Conservation (phyloP, 2,329 filamentous ascomycete species). For the Didymella keratinophila region DNA sequence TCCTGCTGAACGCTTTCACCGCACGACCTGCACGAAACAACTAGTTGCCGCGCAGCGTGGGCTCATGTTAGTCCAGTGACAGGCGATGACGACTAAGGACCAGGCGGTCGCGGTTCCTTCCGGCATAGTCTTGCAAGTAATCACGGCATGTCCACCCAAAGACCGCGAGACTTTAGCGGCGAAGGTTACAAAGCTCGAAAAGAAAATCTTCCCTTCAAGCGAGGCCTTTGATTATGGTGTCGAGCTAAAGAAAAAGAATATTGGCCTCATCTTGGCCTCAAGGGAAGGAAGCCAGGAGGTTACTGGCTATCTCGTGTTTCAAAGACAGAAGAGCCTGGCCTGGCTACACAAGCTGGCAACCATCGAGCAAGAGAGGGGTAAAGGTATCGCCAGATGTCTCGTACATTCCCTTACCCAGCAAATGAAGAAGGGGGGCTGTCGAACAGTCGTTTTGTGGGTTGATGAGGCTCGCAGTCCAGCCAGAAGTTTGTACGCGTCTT, state of each 20-base stretch:
- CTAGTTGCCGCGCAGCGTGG: neutral
- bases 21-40: neutral
- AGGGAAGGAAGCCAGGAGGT: constrained; percentile 34
- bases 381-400: constrained; percentile 57
- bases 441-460: constrained; percentile 61
- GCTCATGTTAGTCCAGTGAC: neutral
- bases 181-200: constrained; percentile 52
- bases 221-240: constrained; percentile 59
- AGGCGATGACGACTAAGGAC: constrained; percentile 16
- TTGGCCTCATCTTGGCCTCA: constrained; percentile 51
- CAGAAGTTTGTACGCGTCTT: constrained; percentile 54
- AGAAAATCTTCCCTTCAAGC: constrained; percentile 60
- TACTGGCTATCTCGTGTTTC: constrained; percentile 53
- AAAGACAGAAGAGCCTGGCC: constrained; percentile 43
- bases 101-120: constrained; percentile 4
- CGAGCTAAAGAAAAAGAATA: constrained; percentile 60
- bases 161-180: constrained; percentile 29
- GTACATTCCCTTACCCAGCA: constrained; percentile 54
- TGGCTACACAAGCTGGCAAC: constrained; percentile 63
- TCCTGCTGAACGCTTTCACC: neutral
- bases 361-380: constrained; percentile 54
- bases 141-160: constrained; percentile 30
- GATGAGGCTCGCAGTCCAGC: constrained; percentile 58
- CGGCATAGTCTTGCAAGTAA: constrained; percentile 25
- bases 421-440: constrained; percentile 57